Base-by-base conservation (phyloP, 2,329 filamentous ascomycete genomes). In the Neopestalotiopsis rosae region DNA sequence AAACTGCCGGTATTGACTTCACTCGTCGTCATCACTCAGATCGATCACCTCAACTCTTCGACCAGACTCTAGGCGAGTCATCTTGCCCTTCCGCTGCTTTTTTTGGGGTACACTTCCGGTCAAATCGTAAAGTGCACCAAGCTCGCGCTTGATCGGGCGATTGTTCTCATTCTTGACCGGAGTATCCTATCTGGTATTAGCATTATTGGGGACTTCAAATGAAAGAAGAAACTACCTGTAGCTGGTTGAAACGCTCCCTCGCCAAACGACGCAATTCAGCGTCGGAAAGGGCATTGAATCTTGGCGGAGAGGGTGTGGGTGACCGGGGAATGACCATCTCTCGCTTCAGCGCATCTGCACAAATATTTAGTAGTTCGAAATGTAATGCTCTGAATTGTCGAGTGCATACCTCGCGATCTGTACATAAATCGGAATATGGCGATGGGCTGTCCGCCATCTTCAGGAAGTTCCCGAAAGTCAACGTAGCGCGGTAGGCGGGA, bases 391-490 rank as follows among this genome's bases (percentile, higher is more conserved):
- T 28, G 4, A 66, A 13, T 4, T 5, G 12, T 9, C 17, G 7
- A 38, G 1, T 10, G 5, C 34, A 12, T 56, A 76, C 76, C 76
- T 71, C 70, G 73, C 3, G 79, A 80, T 38, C 79, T 72, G 58
- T 81, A 81, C 6, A 76, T 70, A 68, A 81, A 79, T 28, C 49
- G 71, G 30, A 79, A 77, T 7, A 72, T 70, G 1, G 76, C 76
- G 5, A 79, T 38, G 34, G 34, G 72, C 1, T 76, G 74, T 0
- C 71, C 69, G 14, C 70, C 59, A 2, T 74, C 72, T n/a, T 72
- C 75, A 1, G 5, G 17, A 34, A 77, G 40, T 3, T 32, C 3
- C 2, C 17, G 4, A 20, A n/a, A 14, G 9, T 64, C 5, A 7
- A 64, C 0, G 5, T 10, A 70, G 1, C 1, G 20, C 13, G 70